A percentile compares a stretch with the other conserved stretches of the same genome.
Evolutionary conservation across 2,329 filamentous ascomycete genomes (phyloP).

Genomic region (Trichoderma koningiopsis): DNA sequence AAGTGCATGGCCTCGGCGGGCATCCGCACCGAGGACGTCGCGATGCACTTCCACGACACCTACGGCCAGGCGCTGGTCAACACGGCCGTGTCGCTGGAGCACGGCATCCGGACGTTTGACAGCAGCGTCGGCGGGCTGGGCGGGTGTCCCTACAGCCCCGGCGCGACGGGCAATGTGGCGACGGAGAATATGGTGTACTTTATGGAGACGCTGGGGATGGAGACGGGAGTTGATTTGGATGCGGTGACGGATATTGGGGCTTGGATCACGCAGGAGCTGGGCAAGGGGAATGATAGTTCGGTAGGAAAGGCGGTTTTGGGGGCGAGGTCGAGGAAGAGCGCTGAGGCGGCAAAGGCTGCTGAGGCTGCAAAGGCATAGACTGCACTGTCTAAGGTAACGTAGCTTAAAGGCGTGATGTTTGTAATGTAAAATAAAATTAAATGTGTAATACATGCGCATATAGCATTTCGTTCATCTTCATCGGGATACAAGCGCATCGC

Average conservation of each 20-base stretch:
- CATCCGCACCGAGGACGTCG: conserved; percentile 69
- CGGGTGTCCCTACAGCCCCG: conserved; percentile 82
- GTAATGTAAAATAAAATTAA: background rate
- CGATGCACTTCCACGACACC: conserved; percentile 87
- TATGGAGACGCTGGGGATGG: conserved; percentile 71
- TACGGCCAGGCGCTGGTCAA: conserved; percentile 87
- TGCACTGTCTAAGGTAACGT: too few relatives aligned
- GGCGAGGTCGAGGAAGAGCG: conserved; percentile 43
- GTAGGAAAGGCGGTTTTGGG: conserved; percentile 68
- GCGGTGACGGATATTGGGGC: conserved; percentile 67
- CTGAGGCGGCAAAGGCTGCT: conserved; percentile 30
- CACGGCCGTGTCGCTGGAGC: conserved; percentile 73
- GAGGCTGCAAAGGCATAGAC: conserved; percentile 28
- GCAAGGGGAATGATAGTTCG: conserved; percentile 63
- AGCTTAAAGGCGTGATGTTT: background rate
- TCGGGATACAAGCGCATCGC: too few relatives aligned
- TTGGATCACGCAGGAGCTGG: conserved; percentile 69
- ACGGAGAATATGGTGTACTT: conserved; percentile 85
- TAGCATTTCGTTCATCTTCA: background rate
- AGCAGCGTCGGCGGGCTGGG: conserved; percentile 78
- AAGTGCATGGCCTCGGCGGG: conserved; percentile 66
- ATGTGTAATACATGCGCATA: background rate
- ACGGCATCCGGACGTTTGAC: conserved; percentile 79
- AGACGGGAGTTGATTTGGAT: conserved; percentile 72
- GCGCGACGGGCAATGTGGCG: conserved; percentile 82